Conservation (phyloP, 345 rosid species). For the Nephelium lappaceum region DNA sequence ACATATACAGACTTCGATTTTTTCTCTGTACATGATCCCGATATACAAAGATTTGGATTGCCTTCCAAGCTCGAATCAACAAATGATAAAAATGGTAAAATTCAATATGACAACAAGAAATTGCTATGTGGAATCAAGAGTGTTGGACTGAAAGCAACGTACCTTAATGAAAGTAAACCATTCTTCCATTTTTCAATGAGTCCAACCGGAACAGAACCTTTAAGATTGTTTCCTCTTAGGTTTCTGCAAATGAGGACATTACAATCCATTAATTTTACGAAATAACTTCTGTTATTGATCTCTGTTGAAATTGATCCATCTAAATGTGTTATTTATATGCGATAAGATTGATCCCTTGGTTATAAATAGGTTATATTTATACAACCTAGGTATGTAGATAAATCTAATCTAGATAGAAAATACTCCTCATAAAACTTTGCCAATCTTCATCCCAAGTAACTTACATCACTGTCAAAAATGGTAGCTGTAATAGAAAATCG, state of each 20-base stretch:
- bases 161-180: conserved; percentile 43
- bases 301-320: background rate
- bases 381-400: background rate
- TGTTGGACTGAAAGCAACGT: background rate
- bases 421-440: too few relatives aligned
- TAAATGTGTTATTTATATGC: background rate
- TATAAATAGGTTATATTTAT: too few relatives aligned
- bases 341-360: background rate
- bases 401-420: background rate
- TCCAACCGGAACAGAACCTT: too few relatives aligned
- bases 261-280: background rate
- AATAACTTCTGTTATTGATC: background rate
- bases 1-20: conserved; percentile 23
- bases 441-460: too few relatives aligned
- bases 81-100: background rate
- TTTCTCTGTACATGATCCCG: conserved; percentile 37
- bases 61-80: conserved; percentile 32
- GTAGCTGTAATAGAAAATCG: background rate
- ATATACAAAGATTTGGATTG: conserved; percentile 42
- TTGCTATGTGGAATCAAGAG: background rate
- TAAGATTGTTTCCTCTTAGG: too few relatives aligned
- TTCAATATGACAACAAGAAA: background rate
- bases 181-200: background rate
- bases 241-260: background rate
- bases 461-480: background rate